These are phyloP conservation scores for Malus fusca DNA, from an alignment of 306 rosid genomes.

Conservation along the genomic window DNA sequence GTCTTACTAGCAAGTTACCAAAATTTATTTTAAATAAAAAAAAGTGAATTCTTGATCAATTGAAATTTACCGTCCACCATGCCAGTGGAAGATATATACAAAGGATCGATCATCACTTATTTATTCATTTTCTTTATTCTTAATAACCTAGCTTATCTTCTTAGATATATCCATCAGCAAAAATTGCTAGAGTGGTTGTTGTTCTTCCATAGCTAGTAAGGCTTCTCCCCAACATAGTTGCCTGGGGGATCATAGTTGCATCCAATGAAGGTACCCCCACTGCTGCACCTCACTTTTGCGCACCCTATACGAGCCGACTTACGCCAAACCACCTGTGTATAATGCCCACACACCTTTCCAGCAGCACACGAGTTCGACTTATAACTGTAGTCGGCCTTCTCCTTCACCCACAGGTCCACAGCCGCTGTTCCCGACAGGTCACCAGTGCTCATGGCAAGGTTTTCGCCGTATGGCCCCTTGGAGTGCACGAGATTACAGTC, in stretches of 20 bases:
- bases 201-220: conserved; percentile 18
- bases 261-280: conserved; percentile 34
- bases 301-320: conserved; percentile 3
- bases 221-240: conserved; percentile 28
- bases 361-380: conserved; percentile 17
- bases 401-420: conserved; percentile 31
- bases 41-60: not conserved
- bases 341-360: conserved; percentile 29
- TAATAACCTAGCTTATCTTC: not conserved
- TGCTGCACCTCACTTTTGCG: conserved; percentile 18
- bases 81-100: not conserved
- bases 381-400: conserved; percentile 31
- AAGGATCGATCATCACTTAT: not conserved
- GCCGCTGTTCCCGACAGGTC: conserved; percentile 12
- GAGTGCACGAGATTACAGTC: conserved; percentile 20
- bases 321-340: conserved; percentile 33
- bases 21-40: not conserved
- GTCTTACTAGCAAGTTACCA: too few species aligned
- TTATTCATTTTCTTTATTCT: not conserved
- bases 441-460: conserved; percentile 24
- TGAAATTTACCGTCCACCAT: not conserved
- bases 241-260: conserved; percentile 66
- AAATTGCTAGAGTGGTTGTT: not conserved
- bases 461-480: conserved; percentile 11
- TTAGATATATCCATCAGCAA: not conserved